These are phyloP conservation scores for Fonsecaea multimorphosa DNA, from an alignment of 2,329 filamentous ascomycete genomes.

Conservation along the genomic window DNA sequence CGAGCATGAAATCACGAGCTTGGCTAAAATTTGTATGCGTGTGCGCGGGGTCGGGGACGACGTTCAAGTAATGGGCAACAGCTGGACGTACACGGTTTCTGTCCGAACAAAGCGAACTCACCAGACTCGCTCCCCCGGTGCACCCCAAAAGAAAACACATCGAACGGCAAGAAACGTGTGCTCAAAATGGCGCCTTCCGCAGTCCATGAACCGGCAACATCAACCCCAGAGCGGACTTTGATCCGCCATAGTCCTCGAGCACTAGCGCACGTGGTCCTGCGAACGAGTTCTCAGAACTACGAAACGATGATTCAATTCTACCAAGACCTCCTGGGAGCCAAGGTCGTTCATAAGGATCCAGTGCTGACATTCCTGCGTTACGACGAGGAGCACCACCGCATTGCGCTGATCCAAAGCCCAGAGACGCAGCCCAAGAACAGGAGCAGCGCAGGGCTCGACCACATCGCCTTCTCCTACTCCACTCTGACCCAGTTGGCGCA, in stretches of 20 bases:
- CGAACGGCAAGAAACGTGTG: neutral
- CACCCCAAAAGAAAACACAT: neutral
- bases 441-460: slow-evolving; percentile 47
- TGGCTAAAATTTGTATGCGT: neutral
- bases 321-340: slow-evolving; percentile 14
- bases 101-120: neutral
- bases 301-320: slow-evolving; percentile 23
- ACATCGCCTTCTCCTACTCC: slow-evolving; percentile 53
- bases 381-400: slow-evolving; percentile 47
- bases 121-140: neutral
- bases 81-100: neutral
- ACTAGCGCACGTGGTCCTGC: slow-evolving; percentile 28
- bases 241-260: slow-evolving; percentile 11
- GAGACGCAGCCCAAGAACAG: slow-evolving; percentile 36
- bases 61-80: neutral
- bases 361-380: slow-evolving; percentile 21
- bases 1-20: neutral
- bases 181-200: neutral
- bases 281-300: slow-evolving; percentile 21
- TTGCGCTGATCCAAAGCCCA: slow-evolving; percentile 48
- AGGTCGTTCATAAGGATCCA: slow-evolving; percentile 7
- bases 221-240: neutral
- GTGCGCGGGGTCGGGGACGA: too few species aligned
- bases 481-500: slow-evolving; percentile 46
- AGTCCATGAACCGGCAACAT: neutral